Conservation (phyloP, 1,284 basidiomycete species). For the Hymenochaete sp. region DNA sequence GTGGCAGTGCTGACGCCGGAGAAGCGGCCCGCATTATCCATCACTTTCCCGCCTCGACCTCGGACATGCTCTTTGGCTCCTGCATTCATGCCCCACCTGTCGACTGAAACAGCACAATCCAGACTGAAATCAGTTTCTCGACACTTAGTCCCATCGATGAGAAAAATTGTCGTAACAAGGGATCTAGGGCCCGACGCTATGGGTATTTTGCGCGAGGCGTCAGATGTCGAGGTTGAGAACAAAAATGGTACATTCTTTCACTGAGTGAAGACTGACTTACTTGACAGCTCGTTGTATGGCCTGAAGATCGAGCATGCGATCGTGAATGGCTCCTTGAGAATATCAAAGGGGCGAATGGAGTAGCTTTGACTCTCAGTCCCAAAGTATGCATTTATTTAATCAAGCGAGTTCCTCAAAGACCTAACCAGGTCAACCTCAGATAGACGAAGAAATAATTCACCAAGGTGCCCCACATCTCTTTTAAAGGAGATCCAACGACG, state of each 20-base stretch:
- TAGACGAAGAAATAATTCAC: conserved; percentile 67
- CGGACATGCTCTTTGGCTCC: too few species aligned
- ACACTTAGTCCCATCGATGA: too few species aligned
- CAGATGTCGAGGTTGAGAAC: conserved; percentile 47
- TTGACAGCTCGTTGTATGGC: conserved; percentile 59
- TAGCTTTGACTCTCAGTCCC: conserved; percentile 66
- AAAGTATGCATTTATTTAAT: conserved; percentile 35
- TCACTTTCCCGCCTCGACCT: too few species aligned
- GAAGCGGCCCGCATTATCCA: too few species aligned
- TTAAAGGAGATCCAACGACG: neutral
- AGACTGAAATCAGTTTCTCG: too few species aligned
- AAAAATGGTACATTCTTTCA: neutral
- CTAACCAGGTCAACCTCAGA: conserved; percentile 29
- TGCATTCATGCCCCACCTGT: too few species aligned
- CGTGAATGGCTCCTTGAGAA: conserved; percentile 77
- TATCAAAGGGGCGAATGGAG: conserved; percentile 52
- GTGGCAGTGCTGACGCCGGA: too few species aligned
- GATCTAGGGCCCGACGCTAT: conserved; percentile 67
- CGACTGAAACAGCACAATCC: too few species aligned
- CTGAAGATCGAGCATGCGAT: conserved; percentile 54
- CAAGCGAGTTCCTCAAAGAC: too few species aligned
- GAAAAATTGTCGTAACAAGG: conserved; percentile 60
- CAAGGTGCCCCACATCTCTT: conserved; percentile 39
- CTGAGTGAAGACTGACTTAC: neutral
- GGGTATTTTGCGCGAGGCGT: conserved; percentile 43